These are phyloP conservation scores for Clitopilus hobsonii DNA, from an alignment of 768 basidiomycete genomes.

Conservation along the genomic window DNA sequence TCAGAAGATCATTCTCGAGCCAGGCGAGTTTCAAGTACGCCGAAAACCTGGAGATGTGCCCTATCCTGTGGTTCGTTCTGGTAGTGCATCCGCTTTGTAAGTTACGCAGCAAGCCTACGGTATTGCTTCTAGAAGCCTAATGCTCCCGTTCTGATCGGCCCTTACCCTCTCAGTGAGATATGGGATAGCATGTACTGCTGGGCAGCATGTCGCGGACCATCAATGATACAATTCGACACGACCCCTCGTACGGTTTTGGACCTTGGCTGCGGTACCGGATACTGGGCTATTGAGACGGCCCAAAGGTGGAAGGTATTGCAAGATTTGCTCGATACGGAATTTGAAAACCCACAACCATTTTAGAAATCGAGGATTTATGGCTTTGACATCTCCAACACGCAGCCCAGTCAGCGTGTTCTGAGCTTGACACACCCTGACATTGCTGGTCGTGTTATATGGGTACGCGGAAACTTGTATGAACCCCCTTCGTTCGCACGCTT, in stretches of 20 bases:
- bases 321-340: slow-evolving; percentile 3
- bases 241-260: slow-evolving; percentile 57
- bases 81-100: slow-evolving; percentile 51
- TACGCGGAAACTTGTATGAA: slow-evolving; percentile 62
- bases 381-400: neutral
- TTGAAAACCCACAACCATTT: slow-evolving; percentile 39
- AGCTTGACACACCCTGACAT: slow-evolving; percentile 26
- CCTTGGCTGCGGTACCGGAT: slow-evolving; percentile 67
- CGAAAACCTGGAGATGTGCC: slow-evolving; percentile 47
- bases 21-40: slow-evolving; percentile 34
- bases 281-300: slow-evolving; percentile 69
- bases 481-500: slow-evolving; percentile 1
- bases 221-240: slow-evolving; percentile 46
- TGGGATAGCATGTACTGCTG: slow-evolving; percentile 69
- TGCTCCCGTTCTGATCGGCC: neutral
- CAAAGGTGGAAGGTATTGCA: slow-evolving; percentile 53
- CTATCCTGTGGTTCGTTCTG: slow-evolving; percentile 50
- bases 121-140: slow-evolving; percentile 6
- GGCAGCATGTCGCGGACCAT: slow-evolving; percentile 41
- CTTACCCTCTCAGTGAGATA: slow-evolving; percentile 44
- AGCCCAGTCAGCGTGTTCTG: neutral
- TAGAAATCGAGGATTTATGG: slow-evolving; percentile 28
- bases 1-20: slow-evolving; percentile 42
- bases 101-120: slow-evolving; percentile 15
- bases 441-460: slow-evolving; percentile 54